These are phyloP conservation scores for Amauroascus verrucosus DNA, from an alignment of 2,329 filamentous ascomycete genomes.

Conservation along the genomic window DNA sequence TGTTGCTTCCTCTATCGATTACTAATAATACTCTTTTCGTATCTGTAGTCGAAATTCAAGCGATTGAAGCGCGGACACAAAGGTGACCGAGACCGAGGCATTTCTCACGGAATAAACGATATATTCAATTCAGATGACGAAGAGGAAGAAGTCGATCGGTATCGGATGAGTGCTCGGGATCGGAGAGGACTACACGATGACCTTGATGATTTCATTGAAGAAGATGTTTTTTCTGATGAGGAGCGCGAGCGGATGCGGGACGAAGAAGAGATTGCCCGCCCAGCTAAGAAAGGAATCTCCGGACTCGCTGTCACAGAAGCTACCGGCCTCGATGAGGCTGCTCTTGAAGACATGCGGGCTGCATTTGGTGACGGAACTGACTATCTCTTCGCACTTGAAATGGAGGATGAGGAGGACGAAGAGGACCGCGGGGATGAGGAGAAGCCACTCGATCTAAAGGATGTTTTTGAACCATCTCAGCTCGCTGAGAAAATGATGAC, in stretches of 20 bases:
- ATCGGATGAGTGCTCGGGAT: constrained; percentile 31
- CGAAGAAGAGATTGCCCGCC: constrained; percentile 78
- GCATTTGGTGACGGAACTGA: constrained; percentile 95
- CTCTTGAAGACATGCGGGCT: constrained; percentile 87
- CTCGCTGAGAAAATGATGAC: constrained; percentile 89
- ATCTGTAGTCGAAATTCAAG: constrained; percentile 67
- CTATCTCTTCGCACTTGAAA: constrained; percentile 85
- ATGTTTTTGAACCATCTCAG: constrained; percentile 95
- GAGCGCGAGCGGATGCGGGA: constrained; percentile 66
- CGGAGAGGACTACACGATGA: constrained; percentile 61
- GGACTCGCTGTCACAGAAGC: constrained; percentile 64
- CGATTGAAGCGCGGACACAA: constrained; percentile 86
- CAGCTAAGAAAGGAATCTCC: constrained; percentile 57
- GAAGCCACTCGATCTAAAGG: constrained; percentile 82
- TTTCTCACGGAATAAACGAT: constrained; percentile 67
- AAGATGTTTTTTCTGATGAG: constrained; percentile 83
- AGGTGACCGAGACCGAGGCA: constrained; percentile 50
- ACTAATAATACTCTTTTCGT: constrained; percentile 3
- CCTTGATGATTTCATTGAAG: constrained; percentile 93
- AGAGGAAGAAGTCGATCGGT: constrained; percentile 48
- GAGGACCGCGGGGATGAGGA: constrained; percentile 70
- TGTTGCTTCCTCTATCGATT: neutral
- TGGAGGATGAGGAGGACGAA: constrained; percentile 73
- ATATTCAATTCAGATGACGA: constrained; percentile 97
- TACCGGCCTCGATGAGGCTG: constrained; percentile 78